Evolutionary conservation across 1,284 basidiomycete species (phyloP).

Genomic region (Tylopilus orsonianus): DNA sequence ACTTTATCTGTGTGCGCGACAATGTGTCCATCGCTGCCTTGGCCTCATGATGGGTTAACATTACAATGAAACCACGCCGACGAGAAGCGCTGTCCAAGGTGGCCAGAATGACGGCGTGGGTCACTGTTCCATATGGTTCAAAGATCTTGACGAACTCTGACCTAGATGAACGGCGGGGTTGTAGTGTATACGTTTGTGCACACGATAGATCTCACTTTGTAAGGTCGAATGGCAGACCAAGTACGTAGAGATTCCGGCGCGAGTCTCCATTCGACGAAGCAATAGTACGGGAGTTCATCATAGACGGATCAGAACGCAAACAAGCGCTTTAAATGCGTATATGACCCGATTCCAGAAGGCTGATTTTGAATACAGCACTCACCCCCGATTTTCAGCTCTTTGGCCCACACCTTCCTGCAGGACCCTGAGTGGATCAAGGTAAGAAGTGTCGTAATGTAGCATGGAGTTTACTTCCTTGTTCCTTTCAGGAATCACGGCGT

Average conservation of each 20-base stretch:
- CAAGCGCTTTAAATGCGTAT: conserved; percentile 39
- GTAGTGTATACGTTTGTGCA: background rate
- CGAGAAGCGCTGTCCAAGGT: conserved; percentile 79
- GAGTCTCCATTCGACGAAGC: conserved; percentile 44
- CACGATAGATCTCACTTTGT: conserved; percentile 52
- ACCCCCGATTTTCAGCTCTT: conserved; percentile 9
- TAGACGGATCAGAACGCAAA: conserved; percentile 18
- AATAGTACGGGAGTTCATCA: conserved; percentile 11
- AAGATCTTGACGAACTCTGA: conserved; percentile 62
- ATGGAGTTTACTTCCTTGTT: conserved; percentile 11
- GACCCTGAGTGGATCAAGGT: conserved; percentile 14
- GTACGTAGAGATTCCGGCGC: conserved; percentile 76
- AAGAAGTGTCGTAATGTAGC: conserved; percentile 7
- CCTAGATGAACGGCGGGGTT: conserved; percentile 36
- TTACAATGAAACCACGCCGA: conserved; percentile 76
- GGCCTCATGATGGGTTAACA: conserved; percentile 69
- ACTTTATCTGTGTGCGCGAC: conserved; percentile 67
- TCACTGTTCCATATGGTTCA: conserved; percentile 60
- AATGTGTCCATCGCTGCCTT: conserved; percentile 61
- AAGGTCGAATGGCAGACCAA: conserved; percentile 74
- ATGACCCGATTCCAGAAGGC: conserved; percentile 9
- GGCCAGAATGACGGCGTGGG: conserved; percentile 74
- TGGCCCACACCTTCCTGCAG: conserved; percentile 3
- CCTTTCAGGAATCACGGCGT: background rate
- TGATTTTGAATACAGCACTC: background rate